These are phyloP conservation scores for Orychophragmus violaceus DNA, from an alignment of 345 rosid species.

Conservation along the genomic window DNA sequence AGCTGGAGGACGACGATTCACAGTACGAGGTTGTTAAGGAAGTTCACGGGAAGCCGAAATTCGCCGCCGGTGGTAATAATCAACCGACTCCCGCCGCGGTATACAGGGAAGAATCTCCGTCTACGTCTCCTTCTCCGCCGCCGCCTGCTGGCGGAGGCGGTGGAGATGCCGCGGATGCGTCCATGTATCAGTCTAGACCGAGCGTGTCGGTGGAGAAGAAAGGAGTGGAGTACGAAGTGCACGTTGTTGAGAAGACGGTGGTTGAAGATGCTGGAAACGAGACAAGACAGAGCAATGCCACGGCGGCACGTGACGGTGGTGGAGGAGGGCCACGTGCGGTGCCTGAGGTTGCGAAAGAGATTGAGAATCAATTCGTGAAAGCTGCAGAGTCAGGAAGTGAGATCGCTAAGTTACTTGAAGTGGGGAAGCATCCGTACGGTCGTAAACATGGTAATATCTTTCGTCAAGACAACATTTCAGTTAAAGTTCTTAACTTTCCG, in stretches of 20 bases:
- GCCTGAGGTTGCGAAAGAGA: constrained; percentile 57
- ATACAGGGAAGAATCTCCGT: constrained; percentile 15
- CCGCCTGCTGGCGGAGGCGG: constrained; percentile 4
- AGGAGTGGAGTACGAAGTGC: constrained; percentile 59
- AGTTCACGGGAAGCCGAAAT: constrained; percentile 47
- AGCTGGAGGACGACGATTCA: constrained; percentile 74
- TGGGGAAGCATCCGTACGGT: constrained; percentile 67
- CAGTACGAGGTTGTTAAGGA: constrained; percentile 66
- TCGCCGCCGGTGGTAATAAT: constrained; percentile 19
- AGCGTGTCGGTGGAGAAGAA: constrained; percentile 41
- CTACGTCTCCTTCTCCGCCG: constrained; percentile 23
- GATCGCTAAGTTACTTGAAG: constrained; percentile 83
- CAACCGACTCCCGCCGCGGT: constrained; percentile 34
- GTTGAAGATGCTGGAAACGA: constrained; percentile 47
- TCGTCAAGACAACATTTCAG: neutral
- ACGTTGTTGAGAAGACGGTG: constrained; percentile 80
- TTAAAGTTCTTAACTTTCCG: constrained; percentile 4
- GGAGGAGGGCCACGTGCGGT: constrained; percentile 39
- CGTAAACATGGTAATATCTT: constrained; percentile 58
- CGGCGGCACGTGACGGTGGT: constrained; percentile 16
- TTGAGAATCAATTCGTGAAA: constrained; percentile 59
- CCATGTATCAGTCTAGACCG: constrained; percentile 29
- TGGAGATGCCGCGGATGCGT: constrained; percentile 18
- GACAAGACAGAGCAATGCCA: constrained; percentile 18
- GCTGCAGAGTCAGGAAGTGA: constrained; percentile 83